Conservation (phyloP, 2,329 filamentous ascomycete genomes). For the Dactylella cylindrospora region DNA sequence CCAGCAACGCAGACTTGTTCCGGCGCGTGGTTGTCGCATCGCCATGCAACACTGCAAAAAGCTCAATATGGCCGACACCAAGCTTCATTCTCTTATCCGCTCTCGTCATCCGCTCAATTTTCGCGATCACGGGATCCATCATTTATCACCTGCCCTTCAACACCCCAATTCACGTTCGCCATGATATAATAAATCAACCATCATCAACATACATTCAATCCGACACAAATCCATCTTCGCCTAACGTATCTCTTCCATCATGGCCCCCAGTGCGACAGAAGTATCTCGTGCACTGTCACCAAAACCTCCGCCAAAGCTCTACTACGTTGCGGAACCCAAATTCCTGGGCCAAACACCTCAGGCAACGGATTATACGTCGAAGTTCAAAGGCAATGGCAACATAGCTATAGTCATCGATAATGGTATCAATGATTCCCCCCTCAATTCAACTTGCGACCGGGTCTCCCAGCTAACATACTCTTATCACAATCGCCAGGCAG, state of each 20-base stretch:
- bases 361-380: conserved; percentile 46
- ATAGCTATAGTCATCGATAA: conserved; percentile 93
- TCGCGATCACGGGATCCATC: no score
- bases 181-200: background rate
- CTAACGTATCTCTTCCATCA: conserved; percentile 1
- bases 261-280: conserved; percentile 23
- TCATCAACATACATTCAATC: conserved; percentile 8
- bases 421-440: conserved; percentile 61
- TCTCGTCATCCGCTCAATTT: no score
- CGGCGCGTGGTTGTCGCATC: no score
- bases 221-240: conserved; percentile 2
- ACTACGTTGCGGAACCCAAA: conserved; percentile 63
- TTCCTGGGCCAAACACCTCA: conserved; percentile 62
- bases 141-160: no score
- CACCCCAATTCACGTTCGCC: background rate
- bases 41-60: no score
- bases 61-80: no score
- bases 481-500: conserved; percentile 63
- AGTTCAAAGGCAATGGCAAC: conserved; percentile 43
- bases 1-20: no score
- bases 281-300: conserved; percentile 2
- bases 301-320: conserved; percentile 58
- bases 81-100: no score
- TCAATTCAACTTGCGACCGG: conserved; percentile 11
- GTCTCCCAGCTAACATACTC: conserved; percentile 3